Evolutionary conservation across 306 rosid genomes (phyloP).

Genomic region (Lagenaria siceraria): DNA sequence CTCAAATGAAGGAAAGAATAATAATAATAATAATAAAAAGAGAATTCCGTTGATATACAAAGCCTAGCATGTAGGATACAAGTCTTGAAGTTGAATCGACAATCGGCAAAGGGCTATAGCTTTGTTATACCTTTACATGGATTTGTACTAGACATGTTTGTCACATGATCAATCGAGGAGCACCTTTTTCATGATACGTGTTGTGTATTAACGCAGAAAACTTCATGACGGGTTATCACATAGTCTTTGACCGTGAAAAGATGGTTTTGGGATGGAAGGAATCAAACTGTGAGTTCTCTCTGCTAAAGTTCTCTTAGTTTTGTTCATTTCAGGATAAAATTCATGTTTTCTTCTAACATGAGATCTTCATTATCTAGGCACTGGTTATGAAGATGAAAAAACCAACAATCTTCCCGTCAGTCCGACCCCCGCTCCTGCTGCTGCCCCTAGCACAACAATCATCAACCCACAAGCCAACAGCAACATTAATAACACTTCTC

Average conservation of each 20-base stretch:
- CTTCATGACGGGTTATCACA: constrained; percentile 84
- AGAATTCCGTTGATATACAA: no score
- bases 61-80: not conserved
- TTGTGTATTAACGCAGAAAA: constrained; percentile 47
- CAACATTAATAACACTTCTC: not conserved
- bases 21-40: no score
- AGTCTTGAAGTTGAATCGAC: not conserved
- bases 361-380: not conserved
- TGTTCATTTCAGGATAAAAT: not conserved
- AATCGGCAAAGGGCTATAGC: not conserved
- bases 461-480: constrained; percentile 2
- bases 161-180: not conserved
- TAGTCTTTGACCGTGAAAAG: constrained; percentile 75
- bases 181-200: not conserved
- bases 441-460: not conserved
- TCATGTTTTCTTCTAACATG: not conserved
- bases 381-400: not conserved
- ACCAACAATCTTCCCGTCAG: not conserved
- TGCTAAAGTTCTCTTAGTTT: not conserved
- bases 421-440: not conserved
- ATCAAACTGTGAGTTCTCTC: constrained; percentile 53
- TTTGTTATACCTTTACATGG: not conserved
- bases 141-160: not conserved
- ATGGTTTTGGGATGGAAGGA: constrained; percentile 65
- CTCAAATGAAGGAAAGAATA: not conserved